Conservation (phyloP, 2,329 filamentous ascomycete genomes). For the Furcasterigmium furcatum region DNA sequence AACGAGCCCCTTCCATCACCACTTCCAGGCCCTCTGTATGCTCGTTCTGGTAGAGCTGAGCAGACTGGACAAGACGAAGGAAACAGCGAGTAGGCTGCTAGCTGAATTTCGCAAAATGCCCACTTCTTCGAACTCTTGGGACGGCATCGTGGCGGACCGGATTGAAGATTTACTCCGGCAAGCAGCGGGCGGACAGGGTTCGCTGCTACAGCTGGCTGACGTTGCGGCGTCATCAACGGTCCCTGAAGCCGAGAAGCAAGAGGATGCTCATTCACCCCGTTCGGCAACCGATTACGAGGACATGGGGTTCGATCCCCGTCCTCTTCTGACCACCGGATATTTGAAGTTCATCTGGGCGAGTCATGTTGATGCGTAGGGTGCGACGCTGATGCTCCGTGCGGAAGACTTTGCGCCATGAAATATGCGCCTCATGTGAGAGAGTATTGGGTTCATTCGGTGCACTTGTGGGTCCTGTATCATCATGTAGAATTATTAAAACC, state of each 20-base stretch:
- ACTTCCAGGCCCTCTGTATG: conserved; percentile 58
- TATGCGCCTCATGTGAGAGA: too few relatives aligned
- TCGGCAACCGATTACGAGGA: conserved; percentile 31
- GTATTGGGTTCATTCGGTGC: too few relatives aligned
- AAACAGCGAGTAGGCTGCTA: conserved; percentile 54
- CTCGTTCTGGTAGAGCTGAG: conserved; percentile 60
- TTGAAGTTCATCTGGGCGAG: conserved; percentile 18
- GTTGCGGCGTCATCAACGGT: conserved; percentile 34
- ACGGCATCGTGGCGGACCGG: conserved; percentile 47
- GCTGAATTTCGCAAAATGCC: conserved; percentile 53
- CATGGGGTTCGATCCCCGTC: conserved; percentile 36
- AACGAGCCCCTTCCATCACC: conserved; percentile 62
- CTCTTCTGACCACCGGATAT: conserved; percentile 34
- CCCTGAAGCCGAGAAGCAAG: conserved; percentile 12
- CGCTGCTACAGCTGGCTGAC: conserved; percentile 58
- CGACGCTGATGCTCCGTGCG: too few relatives aligned
- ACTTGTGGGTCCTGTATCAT: too few relatives aligned
- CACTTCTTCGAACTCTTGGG: conserved; percentile 50
- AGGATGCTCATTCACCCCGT: conserved; percentile 15
- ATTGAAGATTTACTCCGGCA: conserved; percentile 40
- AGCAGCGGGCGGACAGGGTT: conserved; percentile 44
- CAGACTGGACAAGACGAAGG: conserved; percentile 50
- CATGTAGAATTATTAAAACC: too few relatives aligned
- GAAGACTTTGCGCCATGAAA: too few relatives aligned
- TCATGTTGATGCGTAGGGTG: conserved; percentile 7